Conservation (phyloP, 352 stramenopile genomes). For the Phytophthora colocasiae region DNA sequence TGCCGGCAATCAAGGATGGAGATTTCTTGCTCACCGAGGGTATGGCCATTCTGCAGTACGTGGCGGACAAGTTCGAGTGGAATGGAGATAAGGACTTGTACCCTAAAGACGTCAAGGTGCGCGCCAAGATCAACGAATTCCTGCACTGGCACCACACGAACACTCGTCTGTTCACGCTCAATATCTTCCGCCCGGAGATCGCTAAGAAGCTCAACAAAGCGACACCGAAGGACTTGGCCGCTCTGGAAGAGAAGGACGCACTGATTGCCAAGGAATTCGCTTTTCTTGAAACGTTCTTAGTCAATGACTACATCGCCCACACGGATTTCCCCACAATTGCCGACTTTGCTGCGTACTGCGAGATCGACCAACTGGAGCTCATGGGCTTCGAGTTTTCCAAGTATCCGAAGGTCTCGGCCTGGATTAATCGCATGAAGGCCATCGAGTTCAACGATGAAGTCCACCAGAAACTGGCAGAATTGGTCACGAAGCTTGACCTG, state of each 20-base stretch:
- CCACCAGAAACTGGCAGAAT: slow-evolving; percentile 36
- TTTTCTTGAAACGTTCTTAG: slow-evolving; percentile 58
- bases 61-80: slow-evolving; percentile 65
- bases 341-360: slow-evolving; percentile 63
- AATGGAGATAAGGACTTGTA: slow-evolving; percentile 52
- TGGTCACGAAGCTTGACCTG: slow-evolving; percentile 37
- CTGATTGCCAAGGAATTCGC: slow-evolving; percentile 45
- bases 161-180: slow-evolving; percentile 54
- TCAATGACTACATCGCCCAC: slow-evolving; percentile 55
- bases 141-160: slow-evolving; percentile 78
- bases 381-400: slow-evolving; percentile 61
- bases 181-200: slow-evolving; percentile 51
- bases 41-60: slow-evolving; percentile 65
- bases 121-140: slow-evolving; percentile 73
- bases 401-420: slow-evolving; percentile 58
- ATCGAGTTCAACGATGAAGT: slow-evolving; percentile 65
- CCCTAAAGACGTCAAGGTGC: slow-evolving; percentile 48
- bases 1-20: slow-evolving; percentile 61
- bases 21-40: slow-evolving; percentile 66
- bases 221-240: slow-evolving; percentile 43
- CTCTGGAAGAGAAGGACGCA: slow-evolving; percentile 41
- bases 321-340: slow-evolving; percentile 63
- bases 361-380: slow-evolving; percentile 70
- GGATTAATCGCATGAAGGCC: slow-evolving; percentile 65
- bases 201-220: slow-evolving; percentile 36